Evolutionary conservation across 305 asterid genomes (phyloP).

Genomic region (Andrographis paniculata): DNA sequence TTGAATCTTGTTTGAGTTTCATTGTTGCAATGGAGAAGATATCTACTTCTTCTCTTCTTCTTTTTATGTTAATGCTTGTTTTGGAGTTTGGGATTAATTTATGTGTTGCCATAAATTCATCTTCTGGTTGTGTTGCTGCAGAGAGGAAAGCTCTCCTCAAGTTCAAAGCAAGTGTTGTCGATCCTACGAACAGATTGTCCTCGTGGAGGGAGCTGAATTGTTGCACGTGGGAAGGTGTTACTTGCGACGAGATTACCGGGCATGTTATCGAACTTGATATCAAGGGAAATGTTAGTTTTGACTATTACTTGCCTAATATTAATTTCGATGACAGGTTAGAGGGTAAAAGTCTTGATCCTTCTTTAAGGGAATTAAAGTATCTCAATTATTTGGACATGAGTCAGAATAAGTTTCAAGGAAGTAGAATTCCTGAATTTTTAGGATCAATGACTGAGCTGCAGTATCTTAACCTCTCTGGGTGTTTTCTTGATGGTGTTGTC

Average conservation of each 20-base stretch:
- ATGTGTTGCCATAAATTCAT: background rate
- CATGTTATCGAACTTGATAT: slow-evolving; percentile 6
- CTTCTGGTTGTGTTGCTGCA: background rate
- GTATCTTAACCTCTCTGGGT: too few relatives aligned
- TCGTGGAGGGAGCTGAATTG: slow-evolving; percentile 2
- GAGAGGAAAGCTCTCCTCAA: slow-evolving; percentile 12
- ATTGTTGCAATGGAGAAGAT: slow-evolving; percentile 8
- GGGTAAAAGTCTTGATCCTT: background rate
- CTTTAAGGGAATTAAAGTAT: background rate
- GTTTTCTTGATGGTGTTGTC: slow-evolving; percentile 7
- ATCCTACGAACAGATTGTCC: background rate
- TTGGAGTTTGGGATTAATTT: background rate
- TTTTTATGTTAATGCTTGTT: background rate
- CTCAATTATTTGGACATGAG: too few relatives aligned
- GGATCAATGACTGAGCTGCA: too few relatives aligned
- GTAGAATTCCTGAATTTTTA: too few relatives aligned
- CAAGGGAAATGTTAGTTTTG: too few relatives aligned
- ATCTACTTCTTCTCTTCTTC: background rate
- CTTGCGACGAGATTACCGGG: slow-evolving; percentile 1
- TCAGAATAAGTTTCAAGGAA: too few relatives aligned
- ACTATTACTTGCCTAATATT: too few relatives aligned
- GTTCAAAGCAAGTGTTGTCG: slow-evolving; percentile 4
- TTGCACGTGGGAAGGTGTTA: slow-evolving; percentile 14
- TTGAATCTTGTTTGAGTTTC: too few relatives aligned
- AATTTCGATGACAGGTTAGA: slow-evolving; percentile 1